Evolutionary conservation across 306 rosid species (phyloP).

Genomic region (Sindora glabra): DNA sequence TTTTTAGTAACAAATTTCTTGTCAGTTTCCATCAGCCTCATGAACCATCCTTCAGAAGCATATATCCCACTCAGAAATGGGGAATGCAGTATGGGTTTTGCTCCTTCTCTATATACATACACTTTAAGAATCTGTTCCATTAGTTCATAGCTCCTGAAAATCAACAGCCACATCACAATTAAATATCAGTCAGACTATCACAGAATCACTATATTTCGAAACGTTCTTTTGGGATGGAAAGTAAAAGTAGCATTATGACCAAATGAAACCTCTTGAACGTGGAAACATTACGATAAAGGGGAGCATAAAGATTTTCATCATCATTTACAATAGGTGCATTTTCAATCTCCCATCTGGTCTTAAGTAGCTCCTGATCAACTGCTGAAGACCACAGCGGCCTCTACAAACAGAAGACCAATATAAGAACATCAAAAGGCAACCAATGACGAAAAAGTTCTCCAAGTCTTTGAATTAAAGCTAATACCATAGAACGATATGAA

Average conservation of each 20-base stretch:
- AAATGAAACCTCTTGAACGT: constrained; percentile 58
- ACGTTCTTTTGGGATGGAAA: not conserved
- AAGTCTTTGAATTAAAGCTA: not conserved
- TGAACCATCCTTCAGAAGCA: constrained; percentile 99
- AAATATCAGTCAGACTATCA: not conserved
- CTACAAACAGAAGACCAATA: constrained; percentile 33
- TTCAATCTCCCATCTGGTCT: constrained; percentile 53
- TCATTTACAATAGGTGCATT: constrained; percentile 51
- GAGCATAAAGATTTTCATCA: constrained; percentile 51
- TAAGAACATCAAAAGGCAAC: constrained; percentile 1
- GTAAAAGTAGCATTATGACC: not conserved
- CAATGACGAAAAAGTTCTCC: not conserved
- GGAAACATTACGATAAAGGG: constrained; percentile 68
- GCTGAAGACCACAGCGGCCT: constrained; percentile 59
- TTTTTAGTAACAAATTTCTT: constrained; percentile 53
- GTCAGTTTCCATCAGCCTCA: constrained; percentile 58
- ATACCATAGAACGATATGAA: constrained; percentile 47
- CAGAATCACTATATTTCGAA: not conserved
- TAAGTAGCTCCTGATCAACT: constrained; percentile 52
- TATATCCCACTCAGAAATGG: constrained; percentile 72
- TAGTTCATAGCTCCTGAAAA: constrained; percentile 81
- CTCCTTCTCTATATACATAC: constrained; percentile 68
- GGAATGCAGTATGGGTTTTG: constrained; percentile 63
- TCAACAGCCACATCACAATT: constrained; percentile 3
- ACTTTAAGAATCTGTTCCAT: constrained; percentile 85